These are phyloP conservation scores for Aspergillus ochraceus DNA, from an alignment of 2,329 filamentous ascomycete genomes.

Conservation along the genomic window DNA sequence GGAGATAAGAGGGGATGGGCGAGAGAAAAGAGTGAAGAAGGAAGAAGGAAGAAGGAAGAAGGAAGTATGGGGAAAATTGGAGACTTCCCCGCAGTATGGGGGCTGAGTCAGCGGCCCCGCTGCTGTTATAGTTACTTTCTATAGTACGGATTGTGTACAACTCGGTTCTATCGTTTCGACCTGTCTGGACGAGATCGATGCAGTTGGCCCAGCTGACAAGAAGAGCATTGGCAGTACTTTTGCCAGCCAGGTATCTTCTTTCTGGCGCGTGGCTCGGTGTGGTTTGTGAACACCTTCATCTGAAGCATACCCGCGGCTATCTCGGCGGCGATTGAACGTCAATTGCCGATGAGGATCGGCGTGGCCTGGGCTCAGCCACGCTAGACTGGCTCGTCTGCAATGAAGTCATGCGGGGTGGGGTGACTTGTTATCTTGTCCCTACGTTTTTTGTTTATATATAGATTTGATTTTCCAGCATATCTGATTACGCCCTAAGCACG, in stretches of 20 bases:
- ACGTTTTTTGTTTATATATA: too few relatives aligned
- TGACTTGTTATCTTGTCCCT: too few relatives aligned
- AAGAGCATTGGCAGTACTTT: neutral
- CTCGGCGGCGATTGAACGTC: neutral
- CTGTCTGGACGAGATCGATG: neutral
- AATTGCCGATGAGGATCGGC: slow-evolving; percentile 1
- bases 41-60: neutral
- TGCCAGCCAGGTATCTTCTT: neutral
- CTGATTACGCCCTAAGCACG: too few relatives aligned
- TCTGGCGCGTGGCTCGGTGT: neutral
- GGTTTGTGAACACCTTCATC: neutral
- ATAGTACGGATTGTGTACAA: too few relatives aligned
- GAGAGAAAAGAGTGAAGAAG: too few relatives aligned
- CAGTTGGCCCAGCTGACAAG: neutral
- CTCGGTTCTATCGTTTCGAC: neutral
- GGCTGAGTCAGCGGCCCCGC: too few relatives aligned
- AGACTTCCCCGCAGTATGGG: neutral
- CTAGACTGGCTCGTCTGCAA: too few relatives aligned
- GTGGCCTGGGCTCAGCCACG: neutral
- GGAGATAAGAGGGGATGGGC: too few relatives aligned
- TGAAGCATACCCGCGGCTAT: neutral
- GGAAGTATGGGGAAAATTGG: neutral
- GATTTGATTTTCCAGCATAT: too few relatives aligned
- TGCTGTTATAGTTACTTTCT: too few relatives aligned
- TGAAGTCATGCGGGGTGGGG: too few relatives aligned